Percentiles rank a stretch among this genome's conserved stretches.
Conservation (phyloP, 257 asterid genomes). For the Gentiana macrophylla region DNA sequence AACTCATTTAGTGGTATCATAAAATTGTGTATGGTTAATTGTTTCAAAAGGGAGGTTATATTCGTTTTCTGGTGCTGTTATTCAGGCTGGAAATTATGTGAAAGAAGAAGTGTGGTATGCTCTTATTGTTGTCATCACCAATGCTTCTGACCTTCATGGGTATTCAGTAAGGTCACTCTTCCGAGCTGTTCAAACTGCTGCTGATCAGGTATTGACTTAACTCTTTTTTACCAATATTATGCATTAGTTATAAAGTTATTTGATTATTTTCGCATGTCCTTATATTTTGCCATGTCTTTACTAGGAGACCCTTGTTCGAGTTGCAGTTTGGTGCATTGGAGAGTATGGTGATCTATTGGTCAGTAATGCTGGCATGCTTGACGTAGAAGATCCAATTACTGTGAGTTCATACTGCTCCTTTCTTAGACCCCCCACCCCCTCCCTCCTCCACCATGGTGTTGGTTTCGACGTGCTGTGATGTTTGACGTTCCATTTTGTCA, state of each 20-base stretch:
- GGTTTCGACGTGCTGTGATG: too few species aligned
- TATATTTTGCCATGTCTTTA: slow-evolving; percentile 14
- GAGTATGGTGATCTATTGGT: slow-evolving; percentile 95
- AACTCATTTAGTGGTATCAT: too few species aligned
- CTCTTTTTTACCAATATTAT: slow-evolving; percentile 4
- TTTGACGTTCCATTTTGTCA: too few species aligned
- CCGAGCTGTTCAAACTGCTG: slow-evolving; percentile 58
- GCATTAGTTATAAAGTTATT: slow-evolving; percentile 4
- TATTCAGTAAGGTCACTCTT: slow-evolving; percentile 76
- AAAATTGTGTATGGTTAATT: too few species aligned
- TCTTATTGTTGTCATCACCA: slow-evolving; percentile 75
- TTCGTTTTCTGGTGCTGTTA: slow-evolving; percentile 11
- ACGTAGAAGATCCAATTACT: slow-evolving; percentile 61
- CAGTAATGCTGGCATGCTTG: slow-evolving; percentile 59
- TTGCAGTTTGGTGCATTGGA: slow-evolving; percentile 98
- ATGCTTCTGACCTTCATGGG: slow-evolving; percentile 90
- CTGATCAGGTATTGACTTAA: slow-evolving; percentile 60
- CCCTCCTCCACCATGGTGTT: neutral
- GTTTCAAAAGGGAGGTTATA: neutral
- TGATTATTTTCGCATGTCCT: slow-evolving; percentile 3
- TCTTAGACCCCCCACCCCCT: too few species aligned
- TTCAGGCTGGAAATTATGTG: slow-evolving; percentile 88
- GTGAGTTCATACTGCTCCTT: slow-evolving; percentile 43
- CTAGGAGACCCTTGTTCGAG: slow-evolving; percentile 91
- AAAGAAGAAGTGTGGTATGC: slow-evolving; percentile 98